Percentiles rank a stretch among this genome's conserved stretches.
Evolutionary conservation across 139 green algal genomes (phyloP).

Genomic region (Nannochloris sp.): DNA sequence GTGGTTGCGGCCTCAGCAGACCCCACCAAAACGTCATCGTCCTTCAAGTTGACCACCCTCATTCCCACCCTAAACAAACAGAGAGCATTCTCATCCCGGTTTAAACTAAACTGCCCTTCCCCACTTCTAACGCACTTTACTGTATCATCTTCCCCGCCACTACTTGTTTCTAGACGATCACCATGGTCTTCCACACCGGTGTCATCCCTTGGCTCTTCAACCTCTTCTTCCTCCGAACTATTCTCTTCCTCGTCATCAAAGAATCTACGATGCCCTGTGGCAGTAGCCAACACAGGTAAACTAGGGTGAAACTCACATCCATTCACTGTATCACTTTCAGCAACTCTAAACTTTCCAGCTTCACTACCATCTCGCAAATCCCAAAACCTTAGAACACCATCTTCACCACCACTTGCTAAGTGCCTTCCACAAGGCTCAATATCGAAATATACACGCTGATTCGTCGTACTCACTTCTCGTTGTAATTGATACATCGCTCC

Average conservation of each 20-base stretch:
- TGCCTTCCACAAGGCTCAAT: slow-evolving; percentile 83
- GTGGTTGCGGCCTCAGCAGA: too few species aligned
- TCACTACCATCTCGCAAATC: slow-evolving; percentile 57
- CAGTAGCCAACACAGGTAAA: slow-evolving; percentile 58
- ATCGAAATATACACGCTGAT: slow-evolving; percentile 89
- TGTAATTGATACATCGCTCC: slow-evolving; percentile 62
- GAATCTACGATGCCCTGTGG: slow-evolving; percentile 43
- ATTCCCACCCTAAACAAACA: too few species aligned
- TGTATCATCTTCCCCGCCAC: too few species aligned
- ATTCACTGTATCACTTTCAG: slow-evolving; percentile 71
- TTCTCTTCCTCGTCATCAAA: neutral
- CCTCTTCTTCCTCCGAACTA: neutral
- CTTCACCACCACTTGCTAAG: slow-evolving; percentile 52
- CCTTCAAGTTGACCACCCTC: too few species aligned
- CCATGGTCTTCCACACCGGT: too few species aligned
- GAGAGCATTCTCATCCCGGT: too few species aligned
- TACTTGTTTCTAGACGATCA: too few species aligned
- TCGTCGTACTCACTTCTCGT: slow-evolving; percentile 54
- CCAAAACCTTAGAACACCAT: slow-evolving; percentile 52
- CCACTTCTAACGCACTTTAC: too few species aligned
- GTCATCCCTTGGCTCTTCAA: too few species aligned
- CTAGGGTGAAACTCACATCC: slow-evolving; percentile 69
- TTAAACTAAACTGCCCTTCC: too few species aligned
- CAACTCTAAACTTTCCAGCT: slow-evolving; percentile 32
- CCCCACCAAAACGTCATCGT: too few species aligned